These are phyloP conservation scores for Hypseocharis bilobata DNA, from an alignment of 441 rosid genomes.

Conservation along the genomic window DNA sequence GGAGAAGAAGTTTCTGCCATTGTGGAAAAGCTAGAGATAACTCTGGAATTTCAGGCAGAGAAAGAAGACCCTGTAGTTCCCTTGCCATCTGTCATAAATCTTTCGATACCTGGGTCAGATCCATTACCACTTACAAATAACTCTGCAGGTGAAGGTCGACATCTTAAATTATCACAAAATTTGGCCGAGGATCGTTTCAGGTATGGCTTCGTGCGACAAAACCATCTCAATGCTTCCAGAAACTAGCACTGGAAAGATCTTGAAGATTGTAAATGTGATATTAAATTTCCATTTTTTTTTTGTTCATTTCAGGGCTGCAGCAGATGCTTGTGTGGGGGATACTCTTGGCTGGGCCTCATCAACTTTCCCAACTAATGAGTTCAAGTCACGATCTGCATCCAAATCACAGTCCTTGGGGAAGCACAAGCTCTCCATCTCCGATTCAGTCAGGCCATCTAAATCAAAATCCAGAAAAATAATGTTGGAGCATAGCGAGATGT, in stretches of 20 bases:
- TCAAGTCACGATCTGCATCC: conserved; percentile 37
- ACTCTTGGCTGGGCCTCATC: conserved; percentile 56
- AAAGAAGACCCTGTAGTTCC: conserved; percentile 34
- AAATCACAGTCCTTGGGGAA: conserved; percentile 59
- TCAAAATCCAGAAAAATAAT: conserved; percentile 51
- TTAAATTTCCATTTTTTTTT: background rate
- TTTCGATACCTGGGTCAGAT: conserved; percentile 47
- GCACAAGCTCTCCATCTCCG: conserved; percentile 53
- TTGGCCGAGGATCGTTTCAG: conserved; percentile 73
- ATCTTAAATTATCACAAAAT: conserved; percentile 35
- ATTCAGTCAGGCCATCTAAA: conserved; percentile 48
- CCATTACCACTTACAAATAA: conserved; percentile 25
- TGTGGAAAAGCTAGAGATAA: conserved; percentile 49
- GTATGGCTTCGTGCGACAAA: conserved; percentile 30
- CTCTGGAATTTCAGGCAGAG: conserved; percentile 57
- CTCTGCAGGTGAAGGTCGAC: conserved; percentile 30
- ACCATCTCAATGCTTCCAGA: background rate
- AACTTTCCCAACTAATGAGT: conserved; percentile 51
- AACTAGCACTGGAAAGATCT: background rate
- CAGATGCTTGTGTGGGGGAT: conserved; percentile 51
- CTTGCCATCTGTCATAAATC: conserved; percentile 48
- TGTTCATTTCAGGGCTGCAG: conserved; percentile 50
- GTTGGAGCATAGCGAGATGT: conserved; percentile 31
- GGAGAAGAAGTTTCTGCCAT: conserved; percentile 36
- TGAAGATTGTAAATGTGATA: conserved; percentile 9